Base-by-base conservation (phyloP, 2,329 filamentous ascomycete species). In the Venturia asperata region DNA sequence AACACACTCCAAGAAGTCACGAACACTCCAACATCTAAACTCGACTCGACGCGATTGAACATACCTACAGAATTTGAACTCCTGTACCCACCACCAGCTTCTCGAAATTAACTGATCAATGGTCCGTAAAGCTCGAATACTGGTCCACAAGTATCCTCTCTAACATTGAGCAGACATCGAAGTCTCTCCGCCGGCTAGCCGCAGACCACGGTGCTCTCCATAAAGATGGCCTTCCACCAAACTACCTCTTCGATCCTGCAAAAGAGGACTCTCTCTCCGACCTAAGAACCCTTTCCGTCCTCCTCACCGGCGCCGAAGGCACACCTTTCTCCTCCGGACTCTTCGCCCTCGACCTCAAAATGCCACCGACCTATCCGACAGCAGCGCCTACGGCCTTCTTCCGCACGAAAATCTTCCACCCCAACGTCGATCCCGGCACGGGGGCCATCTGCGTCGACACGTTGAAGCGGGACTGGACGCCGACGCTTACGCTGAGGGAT, bases 401-500 rank as follows among this genome's bases (percentile, higher is more conserved):
- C 71, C 80, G 79, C 64, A 87, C 85, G 2, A 78, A 80, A 6
- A 83, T 87, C 68, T 87, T 84, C 79, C 85, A 87, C 69, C 85
- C 85, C 0, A 87, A 87, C 69, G 82, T 87, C 62, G 85, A 87
- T 67, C 83, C 85, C 63, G 76, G 78, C n/a, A 83, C 82, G 0
- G 85, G 85, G 5, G 81, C 81, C 0, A 83, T 87, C 3, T 87
- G 85, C 67, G 83, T 87, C 3, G 85, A 87, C 74, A 87, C 85
- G 1, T 71, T 87, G 56, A 87, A 87, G 75, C 77, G 83, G 60
- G 85, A 87, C 69, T 87, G 85, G 85, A 80, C 83, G 66, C 75
- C 78, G 17, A 81, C 77, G 37, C 73, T 87, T 68, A 86, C 83
- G 34, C 71, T 87, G 62, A 76, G 82, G 60, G 83, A 87, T 74